Conservation (phyloP, 352 stramenopile genomes). For the Globisporangium iwayamae region DNA sequence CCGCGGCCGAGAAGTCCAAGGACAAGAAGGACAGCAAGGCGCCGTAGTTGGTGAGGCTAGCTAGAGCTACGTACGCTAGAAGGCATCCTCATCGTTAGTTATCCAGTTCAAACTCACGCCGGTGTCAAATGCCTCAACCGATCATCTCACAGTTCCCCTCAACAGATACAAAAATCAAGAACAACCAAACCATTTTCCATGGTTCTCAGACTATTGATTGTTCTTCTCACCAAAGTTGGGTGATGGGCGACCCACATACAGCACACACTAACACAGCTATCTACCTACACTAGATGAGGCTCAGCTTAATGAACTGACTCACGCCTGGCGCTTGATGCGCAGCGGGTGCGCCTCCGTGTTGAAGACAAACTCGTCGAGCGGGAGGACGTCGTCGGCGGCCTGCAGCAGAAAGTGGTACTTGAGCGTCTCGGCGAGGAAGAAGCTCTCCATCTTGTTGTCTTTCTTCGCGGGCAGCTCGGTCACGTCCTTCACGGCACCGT, state of each 20-base stretch:
- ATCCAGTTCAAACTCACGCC: background rate
- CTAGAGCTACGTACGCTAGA: background rate
- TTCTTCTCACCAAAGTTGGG: too few species aligned
- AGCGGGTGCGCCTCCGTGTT: constrained; percentile 96
- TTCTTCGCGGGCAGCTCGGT: constrained; percentile 39
- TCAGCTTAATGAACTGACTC: background rate
- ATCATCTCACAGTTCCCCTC: too few species aligned
- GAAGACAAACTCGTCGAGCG: constrained; percentile 95
- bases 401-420: constrained; percentile 98
- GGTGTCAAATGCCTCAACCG: background rate
- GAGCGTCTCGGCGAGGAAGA: constrained; percentile 98
- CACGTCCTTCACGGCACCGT: constrained; percentile 68
- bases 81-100: background rate
- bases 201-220: too few species aligned
- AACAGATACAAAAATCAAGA: too few species aligned
- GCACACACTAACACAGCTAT: background rate
- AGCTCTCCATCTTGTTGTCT: constrained; percentile 98
- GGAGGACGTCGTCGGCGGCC: constrained; percentile 61
- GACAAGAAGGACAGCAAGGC: constrained; percentile 47
- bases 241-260: background rate
- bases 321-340: constrained; percentile 32
- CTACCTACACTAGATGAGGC: constrained; percentile 2
- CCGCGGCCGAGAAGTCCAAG: constrained; percentile 22
- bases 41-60: constrained; percentile 21
- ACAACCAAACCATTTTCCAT: too few species aligned